Evolutionary conservation across 2,329 filamentous ascomycete genomes (phyloP), one percentile per base, ranked within the genome.

Genomic region (Stagonosporopsis vannaccii): DNA sequence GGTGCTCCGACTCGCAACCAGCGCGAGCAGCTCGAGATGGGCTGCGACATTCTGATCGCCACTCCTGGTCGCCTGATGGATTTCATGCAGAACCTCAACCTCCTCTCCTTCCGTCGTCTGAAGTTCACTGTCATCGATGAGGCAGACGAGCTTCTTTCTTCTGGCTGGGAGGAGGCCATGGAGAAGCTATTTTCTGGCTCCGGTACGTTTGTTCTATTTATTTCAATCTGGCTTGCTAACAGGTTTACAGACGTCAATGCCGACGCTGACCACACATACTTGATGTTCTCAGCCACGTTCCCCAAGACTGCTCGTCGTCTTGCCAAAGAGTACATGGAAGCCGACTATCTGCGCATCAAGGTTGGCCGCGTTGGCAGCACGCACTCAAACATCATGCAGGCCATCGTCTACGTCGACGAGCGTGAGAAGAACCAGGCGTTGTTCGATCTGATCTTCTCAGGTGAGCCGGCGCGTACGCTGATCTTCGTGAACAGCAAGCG

Each of bases 231-330:
- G 50, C 20, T 53, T 35, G 59, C 69, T 66, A 32, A 67, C 25
- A 13, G 11, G 6, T n/a, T 5, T 22, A 3, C 57, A 81, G 79
- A 97, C 83, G 87, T 76, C 79, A 96, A 97, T 59, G 87, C 90
- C 53, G 92, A 89, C 67, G 85, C 81, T 6, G 86, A 89, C 56
- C 86, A 88, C 63, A 80, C 81, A 7, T 88, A 85, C 74, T 83
- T 96, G 77, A 89, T 99, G 80, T 98, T 98, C 75, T 97, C 92
- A 0, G 95, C 95, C 0, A 98, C 95, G 0, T 98, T 99, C 76
- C 91, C 93, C 36, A 92, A 90, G 78, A 80, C 80, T 0, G 87
- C 91, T 61, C 91, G 92, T 26, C 82, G 89, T 22, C 79, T 98
- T 13, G 94, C 93, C 11, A 87, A 86, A 56, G 82, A 90, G 25